These are phyloP conservation scores for Trichaptum fuscoviolaceum DNA, from an alignment of 768 basidiomycete genomes.

Conservation along the genomic window DNA sequence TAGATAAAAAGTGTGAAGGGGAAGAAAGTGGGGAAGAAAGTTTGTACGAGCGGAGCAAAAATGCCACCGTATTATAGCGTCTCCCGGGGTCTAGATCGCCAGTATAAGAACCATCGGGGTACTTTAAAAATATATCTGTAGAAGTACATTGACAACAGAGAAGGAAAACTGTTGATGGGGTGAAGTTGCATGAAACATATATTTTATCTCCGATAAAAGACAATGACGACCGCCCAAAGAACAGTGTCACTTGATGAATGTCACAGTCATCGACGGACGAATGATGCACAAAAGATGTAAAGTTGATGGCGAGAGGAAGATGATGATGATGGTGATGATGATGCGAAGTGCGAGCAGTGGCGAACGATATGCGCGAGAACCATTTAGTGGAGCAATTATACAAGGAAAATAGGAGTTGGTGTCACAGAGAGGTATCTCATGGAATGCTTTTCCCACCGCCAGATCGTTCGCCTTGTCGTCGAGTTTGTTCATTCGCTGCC, in stretches of 20 bases:
- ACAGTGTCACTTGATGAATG: conserved; percentile 1
- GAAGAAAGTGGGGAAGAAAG: not conserved
- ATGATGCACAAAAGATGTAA: not conserved
- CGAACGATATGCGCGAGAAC: not conserved
- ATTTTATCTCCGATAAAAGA: not conserved
- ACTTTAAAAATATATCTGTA: not conserved
- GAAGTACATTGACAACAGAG: not conserved
- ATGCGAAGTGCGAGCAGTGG: conserved; percentile 2
- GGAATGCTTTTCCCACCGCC: not conserved
- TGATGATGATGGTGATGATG: not conserved
- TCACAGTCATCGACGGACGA: not conserved
- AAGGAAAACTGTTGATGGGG: not conserved
- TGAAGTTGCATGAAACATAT: not conserved
- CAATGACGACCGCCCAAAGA: not conserved
- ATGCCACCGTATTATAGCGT: not conserved
- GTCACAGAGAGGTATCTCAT: not conserved
- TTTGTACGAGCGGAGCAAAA: not conserved
- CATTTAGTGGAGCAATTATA: not conserved
- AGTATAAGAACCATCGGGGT: not conserved
- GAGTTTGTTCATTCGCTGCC: conserved; percentile 59
- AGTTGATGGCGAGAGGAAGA: not conserved
- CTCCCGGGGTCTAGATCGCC: not conserved
- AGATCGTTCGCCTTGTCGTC: not conserved
- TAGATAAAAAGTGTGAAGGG: not conserved
- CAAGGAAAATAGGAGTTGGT: not conserved